phyloP scores from a whole-genome alignment of 345 rosid genomes.

The Populus davidiana region DNA sequence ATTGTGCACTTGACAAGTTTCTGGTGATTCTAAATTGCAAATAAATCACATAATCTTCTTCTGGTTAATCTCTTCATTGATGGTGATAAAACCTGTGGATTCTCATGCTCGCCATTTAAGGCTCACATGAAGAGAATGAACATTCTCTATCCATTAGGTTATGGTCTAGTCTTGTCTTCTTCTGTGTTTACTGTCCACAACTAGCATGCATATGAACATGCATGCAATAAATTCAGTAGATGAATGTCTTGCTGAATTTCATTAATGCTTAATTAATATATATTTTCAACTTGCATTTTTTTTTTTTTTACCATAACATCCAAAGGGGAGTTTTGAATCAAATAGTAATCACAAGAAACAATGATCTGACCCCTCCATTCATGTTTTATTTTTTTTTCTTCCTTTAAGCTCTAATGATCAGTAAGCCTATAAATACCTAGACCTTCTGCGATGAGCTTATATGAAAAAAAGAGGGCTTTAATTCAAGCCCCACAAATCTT shows the following conservation, averaged over 20 bases:
- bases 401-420: background rate
- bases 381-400: background rate
- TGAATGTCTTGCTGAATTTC: background rate
- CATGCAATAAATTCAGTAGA: conserved; percentile 2
- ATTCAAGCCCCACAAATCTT: conserved; percentile 25
- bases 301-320: background rate
- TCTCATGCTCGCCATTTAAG: background rate
- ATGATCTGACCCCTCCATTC: background rate
- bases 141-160: background rate
- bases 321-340: background rate
- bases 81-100: background rate
- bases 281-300: background rate
- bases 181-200: background rate
- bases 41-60: background rate
- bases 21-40: background rate
- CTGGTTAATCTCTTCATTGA: background rate
- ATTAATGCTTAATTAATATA: background rate
- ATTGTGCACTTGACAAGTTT: background rate
- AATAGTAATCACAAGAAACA: background rate
- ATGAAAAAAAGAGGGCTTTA: conserved; percentile 2
- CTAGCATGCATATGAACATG: background rate
- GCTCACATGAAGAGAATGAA: conserved; percentile 10
- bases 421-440: conserved; percentile 1
- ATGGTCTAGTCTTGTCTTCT: background rate
- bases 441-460: conserved; percentile 3